A percentile compares a stretch with the other conserved stretches of the same genome.
Conservation (phyloP, 805 yeast genomes). For the Cyberlindnera nakhonratchasimensis region DNA sequence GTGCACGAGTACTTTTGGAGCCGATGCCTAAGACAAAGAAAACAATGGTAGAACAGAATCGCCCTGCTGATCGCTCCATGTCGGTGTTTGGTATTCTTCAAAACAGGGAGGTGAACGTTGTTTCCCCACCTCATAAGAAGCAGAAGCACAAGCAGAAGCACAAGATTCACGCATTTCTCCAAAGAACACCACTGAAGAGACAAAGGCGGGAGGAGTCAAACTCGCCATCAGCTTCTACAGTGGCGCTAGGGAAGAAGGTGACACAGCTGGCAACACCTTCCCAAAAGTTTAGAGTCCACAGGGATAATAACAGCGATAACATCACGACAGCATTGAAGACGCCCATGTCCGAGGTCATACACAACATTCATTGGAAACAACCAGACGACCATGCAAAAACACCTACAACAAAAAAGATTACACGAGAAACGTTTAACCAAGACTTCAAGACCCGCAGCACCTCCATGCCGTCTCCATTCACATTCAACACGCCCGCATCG, state of each 20-base stretch:
- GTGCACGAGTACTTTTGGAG: too few relatives aligned
- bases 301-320: constrained; percentile 2
- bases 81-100: constrained; percentile 4
- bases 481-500: not conserved
- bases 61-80: constrained; percentile 4
- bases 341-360: constrained; percentile 7
- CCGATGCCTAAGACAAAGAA: too few relatives aligned
- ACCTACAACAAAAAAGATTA: constrained; percentile 4
- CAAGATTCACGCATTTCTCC: constrained; percentile 5
- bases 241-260: constrained; percentile 1
- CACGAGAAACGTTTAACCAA: not conserved
- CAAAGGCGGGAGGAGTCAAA: not conserved
- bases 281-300: constrained; percentile 3
- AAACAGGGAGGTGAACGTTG: constrained; percentile 1
- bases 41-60: constrained; percentile 1
- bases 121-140: constrained; percentile 1
- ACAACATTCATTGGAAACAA: constrained; percentile 1
- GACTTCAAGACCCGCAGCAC: constrained; percentile 4
- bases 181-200: constrained; percentile 2
- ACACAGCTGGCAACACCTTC: constrained; percentile 6
- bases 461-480: not conserved
- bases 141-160: constrained; percentile 7
- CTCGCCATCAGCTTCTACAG: not conserved
- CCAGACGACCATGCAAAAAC: not conserved
- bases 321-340: constrained; percentile 1